Evolutionary conservation across 306 rosid genomes (phyloP).

Genomic region (Lathyrus sativus): DNA sequence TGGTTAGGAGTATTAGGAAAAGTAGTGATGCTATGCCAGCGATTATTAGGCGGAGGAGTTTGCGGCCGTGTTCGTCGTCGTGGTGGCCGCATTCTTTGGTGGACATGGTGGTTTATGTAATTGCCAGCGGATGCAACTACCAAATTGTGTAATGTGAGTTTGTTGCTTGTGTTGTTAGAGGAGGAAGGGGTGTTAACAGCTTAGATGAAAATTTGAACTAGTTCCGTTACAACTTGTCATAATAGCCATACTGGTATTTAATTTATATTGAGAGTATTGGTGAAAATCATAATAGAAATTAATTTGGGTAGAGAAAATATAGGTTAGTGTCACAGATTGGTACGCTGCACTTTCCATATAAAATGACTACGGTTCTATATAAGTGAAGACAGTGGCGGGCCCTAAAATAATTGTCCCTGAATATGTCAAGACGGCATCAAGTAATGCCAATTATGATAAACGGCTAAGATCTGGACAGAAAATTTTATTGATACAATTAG

Average conservation of each 20-base stretch:
- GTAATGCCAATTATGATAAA: background rate
- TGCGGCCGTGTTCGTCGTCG: background rate
- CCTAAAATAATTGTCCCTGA: background rate
- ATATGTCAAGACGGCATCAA: background rate
- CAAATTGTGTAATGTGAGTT: background rate
- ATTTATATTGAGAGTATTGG: background rate
- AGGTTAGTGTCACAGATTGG: background rate
- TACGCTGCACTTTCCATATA: background rate
- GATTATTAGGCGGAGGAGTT: constrained; percentile 39
- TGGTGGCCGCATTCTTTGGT: constrained; percentile 57
- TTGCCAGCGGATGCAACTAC: background rate
- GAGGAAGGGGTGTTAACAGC: too few relatives aligned
- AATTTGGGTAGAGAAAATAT: background rate
- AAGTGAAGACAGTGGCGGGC: background rate
- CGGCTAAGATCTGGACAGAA: too few relatives aligned
- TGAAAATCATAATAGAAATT: background rate
- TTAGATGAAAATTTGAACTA: too few relatives aligned
- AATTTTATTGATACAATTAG: too few relatives aligned
- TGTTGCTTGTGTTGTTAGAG: background rate
- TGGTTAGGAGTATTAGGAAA: constrained; percentile 36
- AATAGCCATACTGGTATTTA: background rate
- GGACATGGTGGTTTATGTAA: constrained; percentile 45
- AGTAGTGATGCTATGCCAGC: constrained; percentile 8
- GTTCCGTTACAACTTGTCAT: too few relatives aligned
- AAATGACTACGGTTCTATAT: background rate